Conservation (phyloP, 805 yeast genomes). For the Scheffersomyces amazonensis region DNA sequence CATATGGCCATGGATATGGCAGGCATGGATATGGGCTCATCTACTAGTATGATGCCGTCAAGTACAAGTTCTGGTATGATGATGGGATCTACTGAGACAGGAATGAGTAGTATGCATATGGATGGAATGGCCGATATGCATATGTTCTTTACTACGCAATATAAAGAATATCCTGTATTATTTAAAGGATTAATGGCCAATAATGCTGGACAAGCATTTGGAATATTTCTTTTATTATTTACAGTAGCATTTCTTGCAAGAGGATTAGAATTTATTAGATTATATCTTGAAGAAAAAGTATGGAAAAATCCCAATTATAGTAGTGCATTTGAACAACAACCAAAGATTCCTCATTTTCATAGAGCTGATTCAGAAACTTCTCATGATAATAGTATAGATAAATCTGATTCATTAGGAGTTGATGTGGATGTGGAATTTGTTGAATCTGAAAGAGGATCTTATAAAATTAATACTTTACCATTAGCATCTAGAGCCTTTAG, state of each 20-base stretch:
- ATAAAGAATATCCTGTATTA: slow-evolving; percentile 57
- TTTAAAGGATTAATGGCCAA: slow-evolving; percentile 54
- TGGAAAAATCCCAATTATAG: slow-evolving; percentile 44
- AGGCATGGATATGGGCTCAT: slow-evolving; percentile 9
- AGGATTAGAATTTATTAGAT: slow-evolving; percentile 55
- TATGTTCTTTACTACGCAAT: slow-evolving; percentile 52
- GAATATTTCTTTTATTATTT: slow-evolving; percentile 63
- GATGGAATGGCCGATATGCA: slow-evolving; percentile 47
- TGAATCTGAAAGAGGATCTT: slow-evolving; percentile 4
- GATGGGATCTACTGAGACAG: slow-evolving; percentile 4
- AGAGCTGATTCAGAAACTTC: not conserved
- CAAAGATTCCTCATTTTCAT: not conserved
- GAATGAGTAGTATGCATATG: slow-evolving; percentile 15
- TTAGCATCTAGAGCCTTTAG: slow-evolving; percentile 29
- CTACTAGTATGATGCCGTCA: slow-evolving; percentile 8
- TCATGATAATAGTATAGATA: slow-evolving; percentile 1
- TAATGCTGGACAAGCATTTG: slow-evolving; percentile 63
- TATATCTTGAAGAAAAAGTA: slow-evolving; percentile 66
- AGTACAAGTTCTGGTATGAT: slow-evolving; percentile 1
- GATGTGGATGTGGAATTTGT: not conserved
- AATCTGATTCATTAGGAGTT: slow-evolving; percentile 1
- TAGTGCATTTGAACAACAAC: slow-evolving; percentile 7
- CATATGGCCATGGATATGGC: not conserved
- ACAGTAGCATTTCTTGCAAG: slow-evolving; percentile 57
- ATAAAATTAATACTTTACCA: slow-evolving; percentile 6